Evolutionary conservation across 2,329 filamentous ascomycete species (phyloP), one percentile per base, ranked within the genome.

Genomic region (Ramularia collo-cygni): DNA sequence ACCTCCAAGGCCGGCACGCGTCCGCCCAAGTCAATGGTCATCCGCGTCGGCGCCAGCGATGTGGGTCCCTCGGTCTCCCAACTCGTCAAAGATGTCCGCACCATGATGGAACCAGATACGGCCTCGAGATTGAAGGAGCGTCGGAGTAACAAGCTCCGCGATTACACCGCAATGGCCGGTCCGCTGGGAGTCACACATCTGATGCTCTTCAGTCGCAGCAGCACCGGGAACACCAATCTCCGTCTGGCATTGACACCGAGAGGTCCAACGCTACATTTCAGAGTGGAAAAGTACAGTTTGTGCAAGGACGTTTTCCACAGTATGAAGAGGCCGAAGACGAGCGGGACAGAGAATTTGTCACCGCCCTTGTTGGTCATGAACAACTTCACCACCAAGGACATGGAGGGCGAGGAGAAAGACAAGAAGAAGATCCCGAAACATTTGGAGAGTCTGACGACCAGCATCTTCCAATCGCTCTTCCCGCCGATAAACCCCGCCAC

Each of bases 351-450:
- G 62, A 94, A 86, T 56, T 72, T 84, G 42, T 87, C 81, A 30
- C 81, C 92, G 5, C 92, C 92, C 47, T 67, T 96, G 77, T 76
- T 98, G 31, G 92, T 98, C 51, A 96, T 98, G 92, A 98, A 98
- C 69, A 95, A 95, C 64, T 95, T 98, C 64, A 77, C 77, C 28
- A 82, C 80, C 3, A 72, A 47, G 63, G 66, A 40, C 61, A 48
- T 68, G 21, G 58, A 74, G 31, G 39, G 41, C 16, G 46, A 48
- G 14, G 51, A 47, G 19, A 47, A 51, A 33, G 65, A 76, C 19
- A 75, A 73, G 42, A 56, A 57, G 15, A 46, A 54, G 35, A 81
- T 94, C n/a, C 88, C 90, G 4, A 93, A 87, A 60, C 89, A 95
- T 54, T 84, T 98, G 57, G 92, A 98, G 66, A 83, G 84, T 16